A percentile compares a stretch with the other conserved stretches of the same genome.
Conservation (phyloP, 1,284 basidiomycete genomes). For the Phellopilus nigrolimitatus region DNA sequence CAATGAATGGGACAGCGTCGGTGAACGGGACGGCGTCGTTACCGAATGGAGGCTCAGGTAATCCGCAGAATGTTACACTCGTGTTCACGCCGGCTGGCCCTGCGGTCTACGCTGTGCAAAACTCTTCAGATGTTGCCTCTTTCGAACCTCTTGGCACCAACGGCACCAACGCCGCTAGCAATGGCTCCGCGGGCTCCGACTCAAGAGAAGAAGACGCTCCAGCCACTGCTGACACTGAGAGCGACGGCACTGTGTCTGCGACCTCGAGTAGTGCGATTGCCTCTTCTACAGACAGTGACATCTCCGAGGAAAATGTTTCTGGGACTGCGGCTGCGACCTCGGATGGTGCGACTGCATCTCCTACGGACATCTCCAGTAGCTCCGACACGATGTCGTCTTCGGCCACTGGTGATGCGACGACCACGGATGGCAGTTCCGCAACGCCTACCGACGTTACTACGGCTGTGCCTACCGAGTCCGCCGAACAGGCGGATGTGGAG, state of each 20-base stretch:
- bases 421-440: conserved; percentile 19
- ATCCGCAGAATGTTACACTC: conserved; percentile 41
- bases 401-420: conserved; percentile 24
- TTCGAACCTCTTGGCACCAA: conserved; percentile 6
- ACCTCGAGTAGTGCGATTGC: conserved; percentile 7
- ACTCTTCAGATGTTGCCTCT: conserved; percentile 16
- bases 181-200: background rate
- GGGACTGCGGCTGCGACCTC: background rate
- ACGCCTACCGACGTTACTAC: conserved; percentile 17
- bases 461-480: conserved; percentile 24
- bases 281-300: conserved; percentile 6
- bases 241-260: background rate
- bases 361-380: background rate
- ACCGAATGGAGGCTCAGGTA: conserved; percentile 20
- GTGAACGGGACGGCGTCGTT: conserved; percentile 20
- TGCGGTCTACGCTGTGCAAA: conserved; percentile 26
- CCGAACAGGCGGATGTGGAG: conserved; percentile 19
- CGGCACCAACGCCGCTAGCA: background rate
- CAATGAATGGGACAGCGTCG: conserved; percentile 21
- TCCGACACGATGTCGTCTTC: conserved; percentile 23
- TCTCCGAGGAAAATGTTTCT: background rate
- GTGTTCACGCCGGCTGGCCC: conserved; percentile 38
- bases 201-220: background rate
- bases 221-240: no score
- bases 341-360: conserved; percentile 7